These are phyloP conservation scores for Suillus brevipes DNA, from an alignment of 768 basidiomycete species.

Conservation along the genomic window DNA sequence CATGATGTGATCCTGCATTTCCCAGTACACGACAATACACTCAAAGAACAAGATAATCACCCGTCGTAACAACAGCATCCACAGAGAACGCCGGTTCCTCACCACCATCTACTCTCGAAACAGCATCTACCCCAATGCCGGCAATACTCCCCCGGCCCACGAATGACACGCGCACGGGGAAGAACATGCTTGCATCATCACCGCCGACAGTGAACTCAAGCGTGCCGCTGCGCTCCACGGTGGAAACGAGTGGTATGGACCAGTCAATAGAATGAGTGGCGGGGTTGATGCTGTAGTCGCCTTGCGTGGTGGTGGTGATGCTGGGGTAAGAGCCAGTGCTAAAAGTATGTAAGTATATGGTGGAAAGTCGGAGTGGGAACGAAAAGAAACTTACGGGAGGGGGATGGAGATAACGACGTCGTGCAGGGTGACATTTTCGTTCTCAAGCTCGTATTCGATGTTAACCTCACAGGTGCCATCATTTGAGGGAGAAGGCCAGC, in stretches of 20 bases:
- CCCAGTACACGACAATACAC: not conserved
- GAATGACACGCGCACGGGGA: constrained; percentile 88
- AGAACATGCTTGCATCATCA: constrained; percentile 81
- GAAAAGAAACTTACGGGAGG: constrained; percentile 66
- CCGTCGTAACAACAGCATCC: constrained; percentile 52
- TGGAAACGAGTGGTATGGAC: constrained; percentile 70
- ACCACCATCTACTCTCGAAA: constrained; percentile 51
- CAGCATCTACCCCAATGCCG: constrained; percentile 64
- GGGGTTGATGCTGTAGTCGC: constrained; percentile 81
- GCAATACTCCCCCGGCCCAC: constrained; percentile 79
- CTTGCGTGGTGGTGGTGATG: constrained; percentile 58
- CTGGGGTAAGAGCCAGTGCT: constrained; percentile 85
- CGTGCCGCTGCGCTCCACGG: constrained; percentile 72
- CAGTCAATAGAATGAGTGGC: constrained; percentile 82
- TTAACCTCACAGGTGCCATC: constrained; percentile 93
- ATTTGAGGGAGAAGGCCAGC: constrained; percentile 93
- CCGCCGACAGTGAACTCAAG: constrained; percentile 89
- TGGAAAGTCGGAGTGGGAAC: not conserved
- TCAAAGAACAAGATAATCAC: constrained; percentile 58
- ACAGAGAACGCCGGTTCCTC: constrained; percentile 57
- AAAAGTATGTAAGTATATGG: constrained; percentile 6
- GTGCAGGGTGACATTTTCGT: constrained; percentile 73
- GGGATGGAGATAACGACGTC: constrained; percentile 91
- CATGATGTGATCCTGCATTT: not conserved
- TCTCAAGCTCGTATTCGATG: constrained; percentile 96